Evolutionary conservation across 1,284 basidiomycete genomes (phyloP).

Genomic region (Bjerkandera adusta): DNA sequence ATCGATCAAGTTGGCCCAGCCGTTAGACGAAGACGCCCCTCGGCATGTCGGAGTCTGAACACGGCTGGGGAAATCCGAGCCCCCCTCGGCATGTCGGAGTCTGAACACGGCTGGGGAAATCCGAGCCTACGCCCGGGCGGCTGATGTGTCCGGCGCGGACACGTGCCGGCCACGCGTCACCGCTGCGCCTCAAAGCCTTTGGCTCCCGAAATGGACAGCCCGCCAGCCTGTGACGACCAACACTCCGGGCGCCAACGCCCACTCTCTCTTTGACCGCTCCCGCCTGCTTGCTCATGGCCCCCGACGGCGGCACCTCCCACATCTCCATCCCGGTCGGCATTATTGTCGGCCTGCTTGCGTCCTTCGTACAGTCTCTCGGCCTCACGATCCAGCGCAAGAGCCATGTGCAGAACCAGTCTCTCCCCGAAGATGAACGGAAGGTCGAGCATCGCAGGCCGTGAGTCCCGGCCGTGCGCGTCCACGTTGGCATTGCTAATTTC

Average conservation of each 20-base stretch:
- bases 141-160: background rate
- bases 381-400: constrained; percentile 95
- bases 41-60: too few relatives aligned
- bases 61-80: too few relatives aligned
- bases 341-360: constrained; percentile 79
- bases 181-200: constrained; percentile 6
- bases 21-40: too few relatives aligned
- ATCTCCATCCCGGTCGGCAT: constrained; percentile 59
- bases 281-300: constrained; percentile 23
- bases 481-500: constrained; percentile 11
- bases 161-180: background rate
- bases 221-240: constrained; percentile 10
- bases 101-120: background rate
- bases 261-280: too few relatives aligned
- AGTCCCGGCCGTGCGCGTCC: constrained; percentile 30
- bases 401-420: constrained; percentile 82
- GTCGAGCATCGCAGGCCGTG: constrained; percentile 80
- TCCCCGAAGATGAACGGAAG: constrained; percentile 62
- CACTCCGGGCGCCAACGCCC: too few relatives aligned
- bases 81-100: background rate
- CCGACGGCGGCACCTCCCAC: constrained; percentile 20
- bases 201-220: constrained; percentile 8
- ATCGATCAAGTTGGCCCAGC: background rate
- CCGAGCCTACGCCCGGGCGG: background rate
- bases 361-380: constrained; percentile 88